These are phyloP conservation scores for Termitomyces sp. DNA, from an alignment of 768 basidiomycete genomes.

Conservation along the genomic window DNA sequence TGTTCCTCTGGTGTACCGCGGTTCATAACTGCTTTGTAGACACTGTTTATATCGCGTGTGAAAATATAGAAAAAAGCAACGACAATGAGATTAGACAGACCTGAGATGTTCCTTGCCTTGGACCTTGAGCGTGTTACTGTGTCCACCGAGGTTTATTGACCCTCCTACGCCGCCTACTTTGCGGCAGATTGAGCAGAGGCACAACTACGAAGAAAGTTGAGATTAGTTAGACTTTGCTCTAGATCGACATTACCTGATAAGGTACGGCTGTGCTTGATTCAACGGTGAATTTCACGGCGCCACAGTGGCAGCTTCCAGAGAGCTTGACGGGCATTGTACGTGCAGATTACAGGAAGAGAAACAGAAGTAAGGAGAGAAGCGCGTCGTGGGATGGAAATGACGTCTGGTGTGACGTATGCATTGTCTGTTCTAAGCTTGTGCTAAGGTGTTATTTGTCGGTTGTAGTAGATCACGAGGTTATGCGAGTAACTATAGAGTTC, in stretches of 20 bases:
- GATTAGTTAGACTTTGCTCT: not conserved
- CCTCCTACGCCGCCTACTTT: constrained; percentile 65
- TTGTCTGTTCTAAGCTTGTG: not conserved
- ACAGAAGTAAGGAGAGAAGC: not conserved
- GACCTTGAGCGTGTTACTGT: constrained; percentile 43
- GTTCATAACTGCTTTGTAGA: constrained; percentile 58
- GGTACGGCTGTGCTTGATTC: constrained; percentile 55
- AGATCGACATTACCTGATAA: constrained; percentile 40
- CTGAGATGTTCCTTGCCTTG: constrained; percentile 50
- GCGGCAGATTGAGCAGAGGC: constrained; percentile 64
- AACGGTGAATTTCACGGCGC: constrained; percentile 40
- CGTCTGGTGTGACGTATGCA: not conserved
- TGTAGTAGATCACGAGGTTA: not conserved
- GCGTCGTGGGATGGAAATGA: not conserved
- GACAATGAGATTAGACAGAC: constrained; percentile 22
- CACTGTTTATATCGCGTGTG: constrained; percentile 21
- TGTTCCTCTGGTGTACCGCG: constrained; percentile 45
- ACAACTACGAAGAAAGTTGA: constrained; percentile 33
- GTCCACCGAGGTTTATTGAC: constrained; percentile 59
- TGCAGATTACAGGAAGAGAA: not conserved
- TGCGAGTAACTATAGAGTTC: not conserved
- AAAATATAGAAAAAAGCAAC: not conserved
- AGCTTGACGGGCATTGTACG: constrained; percentile 49
- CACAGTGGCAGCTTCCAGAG: constrained; percentile 50
- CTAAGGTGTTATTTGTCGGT: not conserved